Percentiles rank a stretch among this genome's conserved stretches.
Evolutionary conservation across 1,139 yeast genomes (phyloP).

Genomic region (Debaryomyces sp.): DNA sequence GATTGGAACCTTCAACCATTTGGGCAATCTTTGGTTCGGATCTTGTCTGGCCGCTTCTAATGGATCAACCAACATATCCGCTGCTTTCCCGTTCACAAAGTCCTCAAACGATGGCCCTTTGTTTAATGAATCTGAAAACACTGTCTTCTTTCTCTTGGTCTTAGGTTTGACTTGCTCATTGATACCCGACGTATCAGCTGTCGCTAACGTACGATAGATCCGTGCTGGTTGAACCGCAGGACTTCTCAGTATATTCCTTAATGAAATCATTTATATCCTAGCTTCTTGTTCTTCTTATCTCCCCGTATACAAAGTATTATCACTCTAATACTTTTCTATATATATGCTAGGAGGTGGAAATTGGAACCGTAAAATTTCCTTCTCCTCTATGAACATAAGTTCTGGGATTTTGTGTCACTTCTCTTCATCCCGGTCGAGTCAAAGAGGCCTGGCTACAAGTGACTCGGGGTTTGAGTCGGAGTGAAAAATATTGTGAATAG

Average conservation of each 20-base stretch:
- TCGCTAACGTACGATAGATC: slow-evolving; percentile 16
- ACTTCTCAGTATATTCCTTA: slow-evolving; percentile 6
- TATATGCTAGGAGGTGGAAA: neutral
- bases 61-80: slow-evolving; percentile 65
- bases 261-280: slow-evolving; percentile 1
- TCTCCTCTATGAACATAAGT: neutral
- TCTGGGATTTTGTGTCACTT: slow-evolving; percentile 1
- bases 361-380: neutral
- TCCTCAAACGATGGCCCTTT: slow-evolving; percentile 95
- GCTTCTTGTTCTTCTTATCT: neutral
- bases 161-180: slow-evolving; percentile 11
- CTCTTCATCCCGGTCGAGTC: slow-evolving; percentile 2
- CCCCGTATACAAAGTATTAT: neutral
- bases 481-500: neutral
- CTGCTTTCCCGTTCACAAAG: slow-evolving; percentile 79
- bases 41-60: slow-evolving; percentile 64
- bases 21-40: slow-evolving; percentile 74
- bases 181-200: slow-evolving; percentile 11
- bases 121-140: slow-evolving; percentile 71
- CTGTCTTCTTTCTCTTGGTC: slow-evolving; percentile 54
- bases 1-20: slow-evolving; percentile 93
- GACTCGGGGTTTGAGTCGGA: neutral
- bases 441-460: neutral
- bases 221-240: slow-evolving; percentile 1
- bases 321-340: neutral